Evolutionary conservation across 1,284 basidiomycete genomes (phyloP), one percentile per base, ranked within the genome.

Genomic region (Heterobasidion parviporum): DNA sequence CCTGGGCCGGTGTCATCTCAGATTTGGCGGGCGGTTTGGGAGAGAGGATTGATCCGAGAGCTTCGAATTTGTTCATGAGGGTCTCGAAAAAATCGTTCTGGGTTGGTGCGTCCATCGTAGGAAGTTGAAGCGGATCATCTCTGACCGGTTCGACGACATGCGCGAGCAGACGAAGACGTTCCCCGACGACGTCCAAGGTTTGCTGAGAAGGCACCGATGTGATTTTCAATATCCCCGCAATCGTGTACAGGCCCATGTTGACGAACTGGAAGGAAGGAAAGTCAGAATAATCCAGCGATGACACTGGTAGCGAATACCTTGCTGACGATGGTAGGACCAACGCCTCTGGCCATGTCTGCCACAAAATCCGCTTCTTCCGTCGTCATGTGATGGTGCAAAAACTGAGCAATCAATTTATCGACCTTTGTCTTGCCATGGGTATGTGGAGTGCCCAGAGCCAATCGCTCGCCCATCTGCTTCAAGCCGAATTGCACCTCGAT

Each of bases 341-440:
- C 83, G 35, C 85, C 86, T 59, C 79, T 79, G 36, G 83, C 78
- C 76, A 91, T 85, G 63, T 89, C 85, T 8, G 85, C 86, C 14
- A 92, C 81, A 61, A 90, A 87, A 60, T 85, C 86, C 0, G 87
- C 88, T 67, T 90, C 83, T 62, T 91, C 86, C 0, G 81, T 78
- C 9, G 83, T 81, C 68, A 89, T 82, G 12, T 81, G 81, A 57
- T 87, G 81, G 57, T 80, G 81, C 62, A 91, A 85, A 10, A 92
- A 71, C 62, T 80, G 78, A 2, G 77, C 73, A 1, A 82, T 82
- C 51, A 90, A 72, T 56, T 78, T 81, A 59, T 86, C 81, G 47
- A 92, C 70, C 53, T 78, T 81, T 8, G 60, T 61, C 38, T 62
- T 61, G 47, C 61, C 57, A 20, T 35, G 73, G 68, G 54, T 76